phyloP scores from a whole-genome alignment of 1,284 basidiomycete genomes.

The Malassezia brasiliensis region DNA sequence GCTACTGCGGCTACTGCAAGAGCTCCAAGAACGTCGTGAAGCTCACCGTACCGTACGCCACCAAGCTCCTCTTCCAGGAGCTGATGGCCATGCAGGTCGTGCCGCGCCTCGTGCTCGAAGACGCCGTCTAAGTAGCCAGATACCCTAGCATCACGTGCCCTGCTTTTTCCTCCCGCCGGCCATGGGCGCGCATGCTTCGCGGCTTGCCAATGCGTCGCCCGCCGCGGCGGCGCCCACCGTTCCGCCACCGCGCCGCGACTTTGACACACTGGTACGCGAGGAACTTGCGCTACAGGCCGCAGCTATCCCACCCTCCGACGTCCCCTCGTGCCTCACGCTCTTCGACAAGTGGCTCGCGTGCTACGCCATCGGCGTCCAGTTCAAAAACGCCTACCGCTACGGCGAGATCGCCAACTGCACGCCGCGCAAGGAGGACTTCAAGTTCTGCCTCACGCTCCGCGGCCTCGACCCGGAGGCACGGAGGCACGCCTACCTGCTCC shows the following conservation, averaged over 20 bases:
- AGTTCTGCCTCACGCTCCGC: slow-evolving; percentile 83
- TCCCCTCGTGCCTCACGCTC: slow-evolving; percentile 34
- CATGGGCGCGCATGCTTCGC: slow-evolving; percentile 14
- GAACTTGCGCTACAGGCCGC: slow-evolving; percentile 36
- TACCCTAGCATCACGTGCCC: slow-evolving; percentile 4
- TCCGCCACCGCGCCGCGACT: background rate
- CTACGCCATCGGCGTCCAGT: slow-evolving; percentile 64
- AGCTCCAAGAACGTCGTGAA: slow-evolving; percentile 90
- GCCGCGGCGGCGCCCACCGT: background rate
- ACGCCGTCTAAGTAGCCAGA: slow-evolving; percentile 11
- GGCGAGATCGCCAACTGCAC: slow-evolving; percentile 69
- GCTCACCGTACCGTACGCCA: slow-evolving; percentile 94
- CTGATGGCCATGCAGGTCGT: slow-evolving; percentile 55
- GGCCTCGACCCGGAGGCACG: slow-evolving; percentile 65
- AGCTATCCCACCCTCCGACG: slow-evolving; percentile 25
- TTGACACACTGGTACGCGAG: slow-evolving; percentile 21
- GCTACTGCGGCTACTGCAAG: slow-evolving; percentile 60
- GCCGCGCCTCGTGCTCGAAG: slow-evolving; percentile 49
- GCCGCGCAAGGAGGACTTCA: slow-evolving; percentile 79
- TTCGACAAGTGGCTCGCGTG: slow-evolving; percentile 45
- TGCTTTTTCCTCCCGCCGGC: background rate
- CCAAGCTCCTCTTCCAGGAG: slow-evolving; percentile 94
- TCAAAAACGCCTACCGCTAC: slow-evolving; percentile 75
- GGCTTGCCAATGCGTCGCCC: background rate
- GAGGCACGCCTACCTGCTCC: slow-evolving; percentile 69